A percentile compares a stretch with the other conserved stretches of the same genome.
These are phyloP conservation scores for Ceratobasidium sp. DNA, from an alignment of 1,284 basidiomycete species.

Conservation along the genomic window DNA sequence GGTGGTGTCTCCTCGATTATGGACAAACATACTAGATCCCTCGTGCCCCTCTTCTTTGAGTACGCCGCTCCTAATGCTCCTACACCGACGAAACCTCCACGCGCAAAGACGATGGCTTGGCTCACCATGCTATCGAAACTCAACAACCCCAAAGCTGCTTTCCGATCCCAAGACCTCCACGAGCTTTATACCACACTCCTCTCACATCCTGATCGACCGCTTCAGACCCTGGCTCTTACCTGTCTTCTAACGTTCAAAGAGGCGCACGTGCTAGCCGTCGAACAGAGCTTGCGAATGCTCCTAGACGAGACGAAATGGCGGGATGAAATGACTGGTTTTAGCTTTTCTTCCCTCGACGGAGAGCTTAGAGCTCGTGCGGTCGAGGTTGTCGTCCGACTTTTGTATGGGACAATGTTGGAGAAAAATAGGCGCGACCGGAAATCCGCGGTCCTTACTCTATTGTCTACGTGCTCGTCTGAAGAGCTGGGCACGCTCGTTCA, in stretches of 20 bases:
- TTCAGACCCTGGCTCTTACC: conserved; percentile 83
- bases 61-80: conserved; percentile 61
- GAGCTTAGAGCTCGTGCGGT: conserved; percentile 77
- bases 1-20: conserved; percentile 75
- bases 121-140: conserved; percentile 91
- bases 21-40: conserved; percentile 85
- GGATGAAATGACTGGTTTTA: conserved; percentile 84
- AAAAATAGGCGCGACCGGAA: conserved; percentile 82
- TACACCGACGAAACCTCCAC: conserved; percentile 63
- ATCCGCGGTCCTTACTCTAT: conserved; percentile 77
- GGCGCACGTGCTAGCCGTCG: conserved; percentile 73
- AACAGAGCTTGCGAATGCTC: conserved; percentile 76
- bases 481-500: conserved; percentile 87
- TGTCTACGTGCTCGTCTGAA: conserved; percentile 77
- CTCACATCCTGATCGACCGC: conserved; percentile 83
- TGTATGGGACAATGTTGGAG: conserved; percentile 93
- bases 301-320: conserved; percentile 91
- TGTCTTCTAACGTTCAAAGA: conserved; percentile 90
- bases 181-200: conserved; percentile 80
- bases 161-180: conserved; percentile 76
- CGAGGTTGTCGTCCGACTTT: conserved; percentile 79
- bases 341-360: conserved; percentile 63
- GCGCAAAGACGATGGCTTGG: conserved; percentile 77
- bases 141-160: conserved; percentile 88
- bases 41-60: conserved; percentile 83